Conservation (phyloP, 768 basidiomycete genomes). For the Tylopilus vinaceipallidus region DNA sequence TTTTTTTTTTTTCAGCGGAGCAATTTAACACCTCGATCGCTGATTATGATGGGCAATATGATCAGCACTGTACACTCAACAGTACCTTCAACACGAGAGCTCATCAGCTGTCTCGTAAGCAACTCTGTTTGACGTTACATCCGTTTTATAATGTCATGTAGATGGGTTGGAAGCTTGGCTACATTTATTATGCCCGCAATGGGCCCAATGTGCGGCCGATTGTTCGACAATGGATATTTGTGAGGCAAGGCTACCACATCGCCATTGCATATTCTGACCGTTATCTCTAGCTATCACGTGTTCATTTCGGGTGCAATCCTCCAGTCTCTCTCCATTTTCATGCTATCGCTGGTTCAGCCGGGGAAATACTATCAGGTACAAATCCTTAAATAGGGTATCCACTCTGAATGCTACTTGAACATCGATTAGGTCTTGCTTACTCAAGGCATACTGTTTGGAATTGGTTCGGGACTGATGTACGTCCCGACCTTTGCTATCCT, state of each 20-base stretch:
- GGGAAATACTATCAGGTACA: no score
- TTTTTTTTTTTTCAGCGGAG: not conserved
- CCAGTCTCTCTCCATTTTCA: no score
- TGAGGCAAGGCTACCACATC: constrained; percentile 3
- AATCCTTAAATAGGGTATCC: no score
- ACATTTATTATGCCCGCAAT: constrained; percentile 15
- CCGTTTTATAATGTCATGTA: not conserved
- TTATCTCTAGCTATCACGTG: no score
- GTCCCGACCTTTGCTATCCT: no score
- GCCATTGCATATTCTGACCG: no score
- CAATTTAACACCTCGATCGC: not conserved
- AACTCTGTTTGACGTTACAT: no score
- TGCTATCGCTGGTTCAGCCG: no score
- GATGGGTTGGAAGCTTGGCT: constrained; percentile 26
- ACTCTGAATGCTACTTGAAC: no score
- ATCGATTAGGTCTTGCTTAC: no score
- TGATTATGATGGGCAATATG: not conserved
- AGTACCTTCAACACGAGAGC: constrained; percentile 21
- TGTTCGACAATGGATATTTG: constrained; percentile 29
- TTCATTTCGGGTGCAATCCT: no score
- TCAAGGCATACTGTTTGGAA: constrained; percentile 46
- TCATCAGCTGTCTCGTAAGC: constrained; percentile 27
- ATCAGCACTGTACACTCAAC: constrained; percentile 23
- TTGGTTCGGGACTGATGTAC: no score
- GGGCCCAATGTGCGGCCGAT: constrained; percentile 22